Evolutionary conservation across 2,329 filamentous ascomycete genomes (phyloP), one percentile per base, ranked within the genome.

Genomic region (Colletotrichum cereale): DNA sequence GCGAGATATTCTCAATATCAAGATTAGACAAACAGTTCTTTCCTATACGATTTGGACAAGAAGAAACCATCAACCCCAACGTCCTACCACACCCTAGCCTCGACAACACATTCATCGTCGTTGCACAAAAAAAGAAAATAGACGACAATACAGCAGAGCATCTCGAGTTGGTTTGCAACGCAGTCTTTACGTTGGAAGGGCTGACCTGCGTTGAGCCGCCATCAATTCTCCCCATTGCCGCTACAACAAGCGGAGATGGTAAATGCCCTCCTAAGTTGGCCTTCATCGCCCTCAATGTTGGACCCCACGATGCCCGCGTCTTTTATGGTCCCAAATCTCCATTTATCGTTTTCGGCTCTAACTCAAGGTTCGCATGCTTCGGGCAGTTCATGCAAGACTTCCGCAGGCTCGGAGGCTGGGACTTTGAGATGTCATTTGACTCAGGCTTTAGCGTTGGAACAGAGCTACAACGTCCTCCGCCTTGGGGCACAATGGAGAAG

Each of bases 251-350:
- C 11, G 68, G 68, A 0, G 52, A 68, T 8, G 80, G 80, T 11
- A 82, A 84, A 10, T 90, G 88, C 74, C 74, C 79, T 6, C 85
- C 82, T 2, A 80, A 86, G 2, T 71, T 87, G 7, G 78, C 76
- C 1, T 82, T 80, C 67, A 80, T 87, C 56, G 78, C 75, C 40
- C 74, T 84, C 66, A 86, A 83, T 71, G 76, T 84, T 24, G 89
- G 89, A 0, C 88, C 89, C 0, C 88, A 88, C 73, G 89, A 91
- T 75, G 88, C 87, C 1, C 83, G 89, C 6, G 85, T 89, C 12
- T 88, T 90, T 74, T 86, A 85, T 68, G 88, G 87, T 0, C 88
- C 88, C 0, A 76, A 82, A 0, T 78, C 74, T 1, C 86, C 88
- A 0, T 87, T 86, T 66, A 80, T 84, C 1, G 78, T 88, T 5